Conservation (phyloP, 2,329 filamentous ascomycete species). For the Cladosporium sp. region DNA sequence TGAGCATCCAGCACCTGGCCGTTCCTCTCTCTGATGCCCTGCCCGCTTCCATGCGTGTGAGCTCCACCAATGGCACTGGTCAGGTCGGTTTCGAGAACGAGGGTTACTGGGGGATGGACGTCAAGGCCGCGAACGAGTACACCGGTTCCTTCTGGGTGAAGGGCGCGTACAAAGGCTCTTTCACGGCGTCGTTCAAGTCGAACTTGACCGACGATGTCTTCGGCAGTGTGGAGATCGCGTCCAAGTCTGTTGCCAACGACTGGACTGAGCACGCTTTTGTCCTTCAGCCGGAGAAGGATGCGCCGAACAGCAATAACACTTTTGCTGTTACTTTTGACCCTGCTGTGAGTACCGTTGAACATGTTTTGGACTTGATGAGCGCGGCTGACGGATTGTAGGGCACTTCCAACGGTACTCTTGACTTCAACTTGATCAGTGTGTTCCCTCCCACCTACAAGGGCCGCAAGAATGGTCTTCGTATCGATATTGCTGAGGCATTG, state of each 20-base stretch:
- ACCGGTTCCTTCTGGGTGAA: slow-evolving; percentile 49
- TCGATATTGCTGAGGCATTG: slow-evolving; percentile 47
- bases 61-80: slow-evolving; percentile 33
- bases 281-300: slow-evolving; percentile 41
- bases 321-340: slow-evolving; percentile 49
- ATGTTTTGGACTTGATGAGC: neutral
- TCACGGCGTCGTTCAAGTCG: slow-evolving; percentile 38
- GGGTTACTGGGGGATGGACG: slow-evolving; percentile 31
- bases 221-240: slow-evolving; percentile 31
- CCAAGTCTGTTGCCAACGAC: slow-evolving; percentile 21
- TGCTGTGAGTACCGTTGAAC: slow-evolving; percentile 16
- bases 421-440: slow-evolving; percentile 51
- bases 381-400: slow-evolving; percentile 14
- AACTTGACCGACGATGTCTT: slow-evolving; percentile 42
- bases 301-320: slow-evolving; percentile 48
- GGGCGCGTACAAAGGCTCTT: slow-evolving; percentile 33
- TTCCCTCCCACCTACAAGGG: slow-evolving; percentile 54
- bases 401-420: slow-evolving; percentile 37
- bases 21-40: slow-evolving; percentile 23
- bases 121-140: slow-evolving; percentile 43
- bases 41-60: slow-evolving; percentile 23
- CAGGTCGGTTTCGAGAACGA: slow-evolving; percentile 47
- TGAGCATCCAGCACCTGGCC: slow-evolving; percentile 20
- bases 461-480: slow-evolving; percentile 48
- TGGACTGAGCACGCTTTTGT: slow-evolving; percentile 34